A percentile compares a stretch with the other conserved stretches of the same genome.
Conservation (phyloP, 2,329 filamentous ascomycete genomes). For the Aspergillus caelatus region DNA sequence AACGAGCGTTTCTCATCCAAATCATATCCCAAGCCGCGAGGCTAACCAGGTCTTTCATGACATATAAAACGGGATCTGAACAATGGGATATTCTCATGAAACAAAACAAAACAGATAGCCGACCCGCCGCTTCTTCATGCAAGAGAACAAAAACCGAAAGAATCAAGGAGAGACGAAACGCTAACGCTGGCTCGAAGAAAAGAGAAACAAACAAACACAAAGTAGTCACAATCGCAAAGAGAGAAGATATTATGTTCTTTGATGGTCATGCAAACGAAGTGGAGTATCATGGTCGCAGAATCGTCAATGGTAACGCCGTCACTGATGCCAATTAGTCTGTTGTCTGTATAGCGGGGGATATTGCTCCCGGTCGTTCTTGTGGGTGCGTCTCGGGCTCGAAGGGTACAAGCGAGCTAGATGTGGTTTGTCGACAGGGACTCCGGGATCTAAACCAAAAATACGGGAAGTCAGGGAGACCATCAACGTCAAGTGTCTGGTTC, state of each 20-base stretch:
- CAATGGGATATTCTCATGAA: conserved; percentile 38
- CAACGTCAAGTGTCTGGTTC: conserved; percentile 38
- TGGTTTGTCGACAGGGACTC: conserved; percentile 19
- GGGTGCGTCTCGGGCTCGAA: conserved; percentile 49
- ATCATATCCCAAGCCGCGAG: conserved; percentile 52
- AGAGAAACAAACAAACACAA: conserved; percentile 6
- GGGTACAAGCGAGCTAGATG: conserved; percentile 21
- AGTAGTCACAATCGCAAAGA: conserved; percentile 19
- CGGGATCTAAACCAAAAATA: conserved; percentile 28
- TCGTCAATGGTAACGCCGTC: conserved; percentile 57
- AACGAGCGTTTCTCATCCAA: conserved; percentile 44
- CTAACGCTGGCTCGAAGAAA: conserved; percentile 52
- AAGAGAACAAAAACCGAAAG: conserved; percentile 28
- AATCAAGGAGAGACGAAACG: conserved; percentile 38
- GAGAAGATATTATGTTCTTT: conserved; percentile 45
- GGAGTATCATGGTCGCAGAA: conserved; percentile 49
- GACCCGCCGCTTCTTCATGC: conserved; percentile 52
- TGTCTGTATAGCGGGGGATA: conserved; percentile 37
- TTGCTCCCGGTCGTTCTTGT: conserved; percentile 38
- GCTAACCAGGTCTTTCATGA: conserved; percentile 52
- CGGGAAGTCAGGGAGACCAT: conserved; percentile 28
- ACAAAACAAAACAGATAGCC: conserved; percentile 46
- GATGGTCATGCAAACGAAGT: conserved; percentile 31
- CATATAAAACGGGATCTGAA: conserved; percentile 46
- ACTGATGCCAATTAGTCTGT: conserved; percentile 54